Percentiles rank a stretch among this genome's conserved stretches.
phyloP scores from a whole-genome alignment of 352 stramenopile species.

The Elongisporangium anandrum region DNA sequence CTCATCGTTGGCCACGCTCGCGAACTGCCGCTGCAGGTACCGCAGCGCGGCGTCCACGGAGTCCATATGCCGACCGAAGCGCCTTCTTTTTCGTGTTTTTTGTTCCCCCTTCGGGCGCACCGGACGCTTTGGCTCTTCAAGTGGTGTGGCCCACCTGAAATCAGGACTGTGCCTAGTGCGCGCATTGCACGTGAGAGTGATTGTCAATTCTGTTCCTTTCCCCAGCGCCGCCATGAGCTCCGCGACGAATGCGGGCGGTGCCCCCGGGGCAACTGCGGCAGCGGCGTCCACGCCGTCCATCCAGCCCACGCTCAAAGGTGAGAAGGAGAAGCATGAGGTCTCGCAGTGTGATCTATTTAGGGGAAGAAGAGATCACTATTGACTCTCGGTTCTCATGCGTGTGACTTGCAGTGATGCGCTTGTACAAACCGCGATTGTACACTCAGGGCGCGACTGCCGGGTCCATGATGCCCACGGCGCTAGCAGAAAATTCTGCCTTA shows the following conservation, averaged over 20 bases:
- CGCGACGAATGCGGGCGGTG: too few species aligned
- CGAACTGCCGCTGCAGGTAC: conserved; percentile 82
- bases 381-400: background rate
- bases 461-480: conserved; percentile 59
- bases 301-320: conserved; percentile 81
- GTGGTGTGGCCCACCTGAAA: background rate
- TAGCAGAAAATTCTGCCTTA: conserved; percentile 31
- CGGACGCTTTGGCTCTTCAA: background rate
- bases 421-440: conserved; percentile 88
- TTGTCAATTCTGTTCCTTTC: background rate
- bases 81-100: conserved; percentile 1
- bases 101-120: background rate
- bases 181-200: background rate
- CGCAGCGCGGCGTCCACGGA: conserved; percentile 82
- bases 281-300: conserved; percentile 5
- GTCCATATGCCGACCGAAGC: conserved; percentile 40
- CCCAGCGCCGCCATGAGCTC: background rate
- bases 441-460: conserved; percentile 45
- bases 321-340: background rate
- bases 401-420: conserved; percentile 71
- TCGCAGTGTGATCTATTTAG: background rate
- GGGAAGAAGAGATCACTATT: background rate
- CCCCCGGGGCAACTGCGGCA: background rate
- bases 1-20: conserved; percentile 74
- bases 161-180: background rate